Base-by-base conservation (phyloP, 257 asterid genomes). In the Petrea volubilis region DNA sequence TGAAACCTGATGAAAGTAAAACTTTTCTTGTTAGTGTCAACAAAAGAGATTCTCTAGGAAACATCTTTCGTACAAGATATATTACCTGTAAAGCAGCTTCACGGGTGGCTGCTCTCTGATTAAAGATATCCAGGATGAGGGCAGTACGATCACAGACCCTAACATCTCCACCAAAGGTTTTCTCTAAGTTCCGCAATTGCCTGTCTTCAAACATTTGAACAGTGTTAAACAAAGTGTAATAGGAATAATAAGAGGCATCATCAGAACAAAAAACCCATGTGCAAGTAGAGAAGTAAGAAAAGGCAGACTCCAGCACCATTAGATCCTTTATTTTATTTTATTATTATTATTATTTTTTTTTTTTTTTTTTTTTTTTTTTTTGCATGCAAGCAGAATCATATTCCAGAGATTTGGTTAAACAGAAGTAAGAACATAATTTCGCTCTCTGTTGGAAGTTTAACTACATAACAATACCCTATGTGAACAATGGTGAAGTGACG, bases 81-180 rank as follows among this genome's bases (percentile, higher is more conserved):
- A 47, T 61, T 62, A 82, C 99, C 89, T 91, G 99, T 50, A 94
- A 83, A 71, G 97, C 72, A 82, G 97, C 99, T 86, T 94, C 97
- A 72, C 96, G 96, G 34, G 97, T 94, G 64, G 97, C 99, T 14
- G 99, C 97, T 58, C 97, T 81, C 78, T 91, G 99, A 77, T 91
- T 85, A 83, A 94, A 94, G 68, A 94, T 94, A 82, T 94, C 99
- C 74, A 91, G 87, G 82, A 94, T 94, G 78, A 94, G 96, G 61
- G 99, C 97, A 58, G 99, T 94, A 41, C 97, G 96, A 57, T 94
- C 99, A 75, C 99, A 91, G 69, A 94, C 97, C 81, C 99, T 82
- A 50, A 91, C 95, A 82, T 84, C 96, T 66, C 85, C 88, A 44
- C 99, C 99, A 75, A 94, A 91, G 47, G 76, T 77, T 85, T 91